Evolutionary conservation across 2,329 filamentous ascomycete species (phyloP).

Genomic region (Leptodontidium sp.): DNA sequence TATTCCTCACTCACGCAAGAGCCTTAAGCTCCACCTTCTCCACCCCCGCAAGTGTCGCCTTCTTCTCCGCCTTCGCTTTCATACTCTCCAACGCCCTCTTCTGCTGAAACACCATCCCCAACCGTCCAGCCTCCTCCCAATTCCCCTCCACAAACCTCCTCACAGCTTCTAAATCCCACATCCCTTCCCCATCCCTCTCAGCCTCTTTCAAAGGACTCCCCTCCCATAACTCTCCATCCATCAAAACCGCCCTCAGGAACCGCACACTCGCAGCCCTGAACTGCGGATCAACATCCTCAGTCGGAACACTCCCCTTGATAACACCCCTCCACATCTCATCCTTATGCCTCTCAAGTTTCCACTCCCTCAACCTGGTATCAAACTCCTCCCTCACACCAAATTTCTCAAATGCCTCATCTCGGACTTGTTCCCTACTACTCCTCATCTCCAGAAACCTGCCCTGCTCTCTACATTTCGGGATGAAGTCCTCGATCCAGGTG

Average conservation of each 20-base stretch:
- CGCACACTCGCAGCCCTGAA: slow-evolving; percentile 46
- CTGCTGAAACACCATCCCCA: slow-evolving; percentile 45
- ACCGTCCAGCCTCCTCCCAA: slow-evolving; percentile 50
- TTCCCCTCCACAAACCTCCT: slow-evolving; percentile 52
- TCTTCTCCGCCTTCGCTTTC: slow-evolving; percentile 34
- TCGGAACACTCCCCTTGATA: slow-evolving; percentile 52
- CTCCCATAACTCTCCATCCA: slow-evolving; percentile 51
- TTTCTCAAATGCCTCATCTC: slow-evolving; percentile 58
- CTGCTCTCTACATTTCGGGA: slow-evolving; percentile 59
- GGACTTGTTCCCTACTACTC: slow-evolving; percentile 55
- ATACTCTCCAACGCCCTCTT: slow-evolving; percentile 31
- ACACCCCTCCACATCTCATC: slow-evolving; percentile 55
- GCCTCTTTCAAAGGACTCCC: slow-evolving; percentile 49
- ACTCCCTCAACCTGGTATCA: slow-evolving; percentile 51
- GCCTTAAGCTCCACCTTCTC: neutral
- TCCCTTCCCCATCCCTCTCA: slow-evolving; percentile 50
- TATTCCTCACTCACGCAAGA: neutral
- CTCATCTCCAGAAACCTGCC: slow-evolving; percentile 44
- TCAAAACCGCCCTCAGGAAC: slow-evolving; percentile 59
- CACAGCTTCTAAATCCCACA: slow-evolving; percentile 55
- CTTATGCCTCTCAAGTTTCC: slow-evolving; percentile 51
- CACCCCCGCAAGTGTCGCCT: slow-evolving; percentile 4
- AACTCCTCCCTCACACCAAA: slow-evolving; percentile 60
- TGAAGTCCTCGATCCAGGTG: slow-evolving; percentile 68
- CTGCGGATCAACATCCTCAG: slow-evolving; percentile 33